Conservation (phyloP, 257 asterid genomes). For the Anisodus tanguticus region DNA sequence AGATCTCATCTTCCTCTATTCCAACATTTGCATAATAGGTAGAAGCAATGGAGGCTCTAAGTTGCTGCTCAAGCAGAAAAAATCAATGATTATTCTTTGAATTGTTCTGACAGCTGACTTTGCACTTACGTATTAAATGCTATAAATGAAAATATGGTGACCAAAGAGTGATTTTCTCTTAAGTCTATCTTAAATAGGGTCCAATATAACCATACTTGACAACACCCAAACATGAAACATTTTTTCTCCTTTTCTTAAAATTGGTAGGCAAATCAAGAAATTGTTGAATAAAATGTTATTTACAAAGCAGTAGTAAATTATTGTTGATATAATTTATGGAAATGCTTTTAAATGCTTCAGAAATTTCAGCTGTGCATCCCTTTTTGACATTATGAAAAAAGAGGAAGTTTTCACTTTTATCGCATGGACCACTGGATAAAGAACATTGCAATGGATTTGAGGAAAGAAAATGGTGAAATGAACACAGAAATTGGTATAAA, state of each 20-base stretch:
- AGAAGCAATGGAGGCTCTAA: slow-evolving; percentile 91
- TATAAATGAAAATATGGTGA: not conserved
- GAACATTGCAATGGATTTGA: slow-evolving; percentile 2
- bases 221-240: not conserved
- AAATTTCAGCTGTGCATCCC: not conserved
- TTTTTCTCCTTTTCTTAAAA: not conserved
- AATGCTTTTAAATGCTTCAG: not conserved
- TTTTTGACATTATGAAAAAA: not conserved
- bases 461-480: not conserved
- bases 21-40: slow-evolving; percentile 83
- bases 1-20: slow-evolving; percentile 83
- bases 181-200: not conserved
- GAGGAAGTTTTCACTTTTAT: not conserved
- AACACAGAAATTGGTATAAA: not conserved
- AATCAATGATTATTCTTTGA: not conserved
- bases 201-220: not conserved
- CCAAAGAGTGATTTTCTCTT: not conserved
- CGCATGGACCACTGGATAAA: not conserved
- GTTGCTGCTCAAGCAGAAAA: slow-evolving; percentile 50
- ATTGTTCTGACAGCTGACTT: not conserved
- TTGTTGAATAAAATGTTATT: not conserved
- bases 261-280: not conserved
- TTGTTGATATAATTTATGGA: not conserved
- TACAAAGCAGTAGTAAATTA: not conserved
- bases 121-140: not conserved